A percentile compares a stretch with the other conserved stretches of the same genome.
Evolutionary conservation across 2,329 filamentous ascomycete genomes (phyloP).

Genomic region (Colletotrichum magnum): DNA sequence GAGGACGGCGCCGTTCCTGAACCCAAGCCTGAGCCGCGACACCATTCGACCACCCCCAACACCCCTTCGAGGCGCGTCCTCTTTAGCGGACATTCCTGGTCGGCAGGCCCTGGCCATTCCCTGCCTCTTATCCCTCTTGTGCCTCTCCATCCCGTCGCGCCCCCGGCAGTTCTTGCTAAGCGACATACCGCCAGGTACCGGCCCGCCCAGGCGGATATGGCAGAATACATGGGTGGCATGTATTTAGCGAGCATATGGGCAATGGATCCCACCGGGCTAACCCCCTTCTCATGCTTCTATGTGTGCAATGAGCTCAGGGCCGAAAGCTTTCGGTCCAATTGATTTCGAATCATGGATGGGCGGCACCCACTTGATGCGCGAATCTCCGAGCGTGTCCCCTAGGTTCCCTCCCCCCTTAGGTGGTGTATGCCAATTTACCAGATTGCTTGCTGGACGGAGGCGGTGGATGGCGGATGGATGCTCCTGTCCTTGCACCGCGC

Average conservation of each 20-base stretch:
- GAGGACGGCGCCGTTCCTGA: constrained; percentile 35
- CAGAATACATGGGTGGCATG: constrained; percentile 9
- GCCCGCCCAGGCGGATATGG: not conserved
- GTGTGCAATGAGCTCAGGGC: constrained; percentile 10
- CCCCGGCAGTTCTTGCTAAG: constrained; percentile 18
- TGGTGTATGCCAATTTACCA: constrained; percentile 20
- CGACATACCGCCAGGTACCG: constrained; percentile 4
- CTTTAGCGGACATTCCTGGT: constrained; percentile 21
- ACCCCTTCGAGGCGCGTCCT: constrained; percentile 25
- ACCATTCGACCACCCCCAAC: constrained; percentile 9
- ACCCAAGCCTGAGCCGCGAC: constrained; percentile 37
- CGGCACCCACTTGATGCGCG: constrained; percentile 25
- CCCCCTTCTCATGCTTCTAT: not conserved
- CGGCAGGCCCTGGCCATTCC: constrained; percentile 7
- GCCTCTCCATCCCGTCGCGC: constrained; percentile 8
- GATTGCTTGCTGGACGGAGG: not conserved
- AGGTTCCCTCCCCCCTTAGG: constrained; percentile 5
- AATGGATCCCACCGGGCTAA: constrained; percentile 5
- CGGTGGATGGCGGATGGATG: no score
- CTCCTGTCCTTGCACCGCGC: not conserved
- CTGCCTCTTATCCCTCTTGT: constrained; percentile 11
- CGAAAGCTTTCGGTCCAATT: constrained; percentile 9
- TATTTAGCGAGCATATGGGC: no score
- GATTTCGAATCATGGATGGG: constrained; percentile 4
- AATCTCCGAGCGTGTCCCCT: constrained; percentile 12